Evolutionary conservation across 2,329 filamentous ascomycete genomes (phyloP), one percentile per base, ranked within the genome.

Genomic region (Ambrosiella xylebori): DNA sequence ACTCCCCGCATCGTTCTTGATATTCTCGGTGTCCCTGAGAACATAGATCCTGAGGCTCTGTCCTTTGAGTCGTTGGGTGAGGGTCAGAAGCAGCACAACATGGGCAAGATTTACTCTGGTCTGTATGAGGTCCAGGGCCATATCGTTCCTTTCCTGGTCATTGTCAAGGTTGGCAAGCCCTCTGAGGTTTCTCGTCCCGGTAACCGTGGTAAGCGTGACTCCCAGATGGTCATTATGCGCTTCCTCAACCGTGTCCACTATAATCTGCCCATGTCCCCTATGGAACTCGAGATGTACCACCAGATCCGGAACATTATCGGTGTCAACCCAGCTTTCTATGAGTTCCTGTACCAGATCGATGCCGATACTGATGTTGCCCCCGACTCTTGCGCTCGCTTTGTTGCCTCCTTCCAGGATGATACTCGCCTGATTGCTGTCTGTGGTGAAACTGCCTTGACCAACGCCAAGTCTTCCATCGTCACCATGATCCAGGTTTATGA

Each of bases 401-500:
- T 98, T 45, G 82, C 93, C 8, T 78, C 89, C 4, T 96, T 96
- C 75, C 71, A 96, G 49, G 81, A 93, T 65, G 93, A 98, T 68
- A 95, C 90, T 35, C 84, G 88, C 58, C 76, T 97, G n/a, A 91
- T 96, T 66, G 93, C 86, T 58, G 81, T 93, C 54, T 98, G 93
- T 67, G 93, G 93, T 72, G 93, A 98, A 71, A 98, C 93, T 0
- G 86, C 86, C 13, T 76, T 98, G 53, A 90, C 85, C 62, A 98
- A 98, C 68, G 86, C 89, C 61, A 96, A 96, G 70, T 79, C 85
- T 6, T 96, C 91, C 0, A 88, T 94, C 67, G 82, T 95, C 64
- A 98, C 93, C 56, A 97, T 97, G 91, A 98, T 98, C 69, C 93
- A 98, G 71, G 91, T 98, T 39, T 98, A 97, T 76, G 91, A 98